A percentile compares a stretch with the other conserved stretches of the same genome.
phyloP scores from a whole-genome alignment of 106 monocot genomes.

The Cymbidium sinense region DNA sequence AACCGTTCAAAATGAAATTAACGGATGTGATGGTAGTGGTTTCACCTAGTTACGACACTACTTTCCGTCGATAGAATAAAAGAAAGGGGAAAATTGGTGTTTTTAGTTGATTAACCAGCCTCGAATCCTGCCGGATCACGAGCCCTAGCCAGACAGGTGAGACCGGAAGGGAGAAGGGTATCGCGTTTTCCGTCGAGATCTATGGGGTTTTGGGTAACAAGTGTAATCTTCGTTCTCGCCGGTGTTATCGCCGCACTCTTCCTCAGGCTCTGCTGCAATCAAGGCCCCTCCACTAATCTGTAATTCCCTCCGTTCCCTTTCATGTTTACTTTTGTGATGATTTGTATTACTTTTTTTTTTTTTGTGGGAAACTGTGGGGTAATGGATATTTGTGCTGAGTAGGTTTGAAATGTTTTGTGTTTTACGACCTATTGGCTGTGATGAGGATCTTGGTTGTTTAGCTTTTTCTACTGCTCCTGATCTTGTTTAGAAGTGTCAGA shows the following conservation, averaged over 20 bases:
- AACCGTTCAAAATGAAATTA: too few species aligned
- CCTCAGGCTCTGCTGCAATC: conserved; percentile 78
- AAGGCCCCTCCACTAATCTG: conserved; percentile 93
- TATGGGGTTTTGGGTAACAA: conserved; percentile 84
- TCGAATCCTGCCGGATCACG: not conserved
- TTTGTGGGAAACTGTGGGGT: not conserved
- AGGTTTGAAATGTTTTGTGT: not conserved
- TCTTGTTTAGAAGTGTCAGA: not conserved
- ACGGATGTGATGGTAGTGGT: too few species aligned
- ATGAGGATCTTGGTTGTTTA: not conserved
- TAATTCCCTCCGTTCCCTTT: conserved; percentile 16
- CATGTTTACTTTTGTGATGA: not conserved
- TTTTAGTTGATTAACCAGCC: too few species aligned
- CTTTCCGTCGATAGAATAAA: too few species aligned
- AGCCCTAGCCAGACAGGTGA: not conserved
- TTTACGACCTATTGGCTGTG: not conserved
- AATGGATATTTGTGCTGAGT: not conserved
- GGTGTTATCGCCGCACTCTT: conserved; percentile 66
- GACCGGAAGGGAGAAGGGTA: not conserved
- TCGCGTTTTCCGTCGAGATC: not conserved
- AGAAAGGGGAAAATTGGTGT: too few species aligned
- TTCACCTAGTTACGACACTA: too few species aligned
- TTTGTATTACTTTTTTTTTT: not conserved
- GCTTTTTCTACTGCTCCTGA: not conserved
- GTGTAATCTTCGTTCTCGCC: conserved; percentile 61